Conservation (phyloP, 441 rosid genomes). For the Theobroma grandiflorum region DNA sequence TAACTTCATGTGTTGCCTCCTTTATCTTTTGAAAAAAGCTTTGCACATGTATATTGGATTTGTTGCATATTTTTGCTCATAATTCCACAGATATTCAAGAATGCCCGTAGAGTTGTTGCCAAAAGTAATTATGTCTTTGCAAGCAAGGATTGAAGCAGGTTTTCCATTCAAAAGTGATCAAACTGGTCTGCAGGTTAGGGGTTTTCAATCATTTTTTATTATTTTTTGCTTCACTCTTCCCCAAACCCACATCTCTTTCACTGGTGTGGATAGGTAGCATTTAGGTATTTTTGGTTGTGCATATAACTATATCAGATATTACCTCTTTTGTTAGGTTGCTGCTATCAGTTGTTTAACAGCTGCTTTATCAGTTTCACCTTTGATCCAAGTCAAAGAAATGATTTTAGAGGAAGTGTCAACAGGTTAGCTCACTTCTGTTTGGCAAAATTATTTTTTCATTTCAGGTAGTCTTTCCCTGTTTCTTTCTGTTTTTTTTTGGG, state of each 20-base stretch:
- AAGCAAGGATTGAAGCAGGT: conserved; percentile 61
- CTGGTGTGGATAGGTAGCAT: neutral
- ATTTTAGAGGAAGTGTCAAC: conserved; percentile 62
- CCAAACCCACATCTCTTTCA: neutral
- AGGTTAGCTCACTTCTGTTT: conserved; percentile 52
- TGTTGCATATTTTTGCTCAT: conserved; percentile 27
- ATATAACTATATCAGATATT: conserved; percentile 19
- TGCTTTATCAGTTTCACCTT: conserved; percentile 80
- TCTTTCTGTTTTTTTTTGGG: neutral
- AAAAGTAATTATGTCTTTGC: conserved; percentile 63
- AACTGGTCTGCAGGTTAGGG: conserved; percentile 80
- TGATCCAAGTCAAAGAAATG: conserved; percentile 66
- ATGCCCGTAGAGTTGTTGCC: conserved; percentile 88
- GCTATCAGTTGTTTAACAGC: conserved; percentile 79
- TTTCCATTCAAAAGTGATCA: conserved; percentile 71
- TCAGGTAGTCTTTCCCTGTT: neutral
- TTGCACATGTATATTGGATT: conserved; percentile 16
- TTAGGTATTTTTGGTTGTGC: conserved; percentile 14
- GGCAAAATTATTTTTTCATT: neutral
- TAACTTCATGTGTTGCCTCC: conserved; percentile 24
- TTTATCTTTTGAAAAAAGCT: conserved; percentile 23
- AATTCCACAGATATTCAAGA: conserved; percentile 75
- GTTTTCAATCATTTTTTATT: conserved; percentile 22
- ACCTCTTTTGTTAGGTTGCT: conserved; percentile 63
- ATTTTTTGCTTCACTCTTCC: conserved; percentile 11